A percentile compares a stretch with the other conserved stretches of the same genome.
These are phyloP conservation scores for Phycomyces blakesleeanus DNA, from an alignment of 192 early-diverging fungal species.

Conservation along the genomic window DNA sequence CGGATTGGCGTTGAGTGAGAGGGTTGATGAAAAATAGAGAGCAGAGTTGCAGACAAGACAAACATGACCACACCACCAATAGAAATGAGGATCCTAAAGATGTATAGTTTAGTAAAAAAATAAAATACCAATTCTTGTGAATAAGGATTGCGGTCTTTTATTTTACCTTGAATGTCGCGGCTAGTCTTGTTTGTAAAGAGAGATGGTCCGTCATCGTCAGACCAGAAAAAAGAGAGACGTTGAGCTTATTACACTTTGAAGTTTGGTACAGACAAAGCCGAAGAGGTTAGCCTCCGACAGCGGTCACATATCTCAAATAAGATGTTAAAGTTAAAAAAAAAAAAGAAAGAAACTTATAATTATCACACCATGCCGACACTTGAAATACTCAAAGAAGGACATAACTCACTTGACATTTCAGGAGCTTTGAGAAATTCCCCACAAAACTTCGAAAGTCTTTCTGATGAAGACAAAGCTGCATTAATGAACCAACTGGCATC, in stretches of 20 bases:
- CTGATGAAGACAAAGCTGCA: conserved; percentile 8
- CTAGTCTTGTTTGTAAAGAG: background rate
- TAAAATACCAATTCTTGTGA: background rate
- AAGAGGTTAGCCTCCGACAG: no score
- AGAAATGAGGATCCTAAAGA: conserved; percentile 47
- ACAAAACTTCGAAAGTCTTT: background rate
- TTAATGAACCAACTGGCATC: conserved; percentile 9
- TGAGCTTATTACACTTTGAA: no score
- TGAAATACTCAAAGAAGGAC: background rate
- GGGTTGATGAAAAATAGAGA: conserved; percentile 39
- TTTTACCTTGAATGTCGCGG: background rate
- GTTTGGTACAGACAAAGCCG: no score
- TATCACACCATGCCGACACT: background rate
- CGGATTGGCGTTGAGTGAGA: conserved; percentile 36
- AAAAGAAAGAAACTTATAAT: no score
- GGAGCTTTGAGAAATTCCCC: background rate
- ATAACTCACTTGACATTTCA: background rate
- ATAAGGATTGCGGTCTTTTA: background rate
- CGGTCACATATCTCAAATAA: no score
- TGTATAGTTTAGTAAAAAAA: background rate
- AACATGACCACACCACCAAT: conserved; percentile 51
- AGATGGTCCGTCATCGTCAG: no score
- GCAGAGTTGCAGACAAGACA: conserved; percentile 29
- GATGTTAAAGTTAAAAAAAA: no score
- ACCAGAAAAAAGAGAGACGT: no score